Base-by-base conservation (phyloP, 768 basidiomycete genomes). In the Tephrocybe sp. region DNA sequence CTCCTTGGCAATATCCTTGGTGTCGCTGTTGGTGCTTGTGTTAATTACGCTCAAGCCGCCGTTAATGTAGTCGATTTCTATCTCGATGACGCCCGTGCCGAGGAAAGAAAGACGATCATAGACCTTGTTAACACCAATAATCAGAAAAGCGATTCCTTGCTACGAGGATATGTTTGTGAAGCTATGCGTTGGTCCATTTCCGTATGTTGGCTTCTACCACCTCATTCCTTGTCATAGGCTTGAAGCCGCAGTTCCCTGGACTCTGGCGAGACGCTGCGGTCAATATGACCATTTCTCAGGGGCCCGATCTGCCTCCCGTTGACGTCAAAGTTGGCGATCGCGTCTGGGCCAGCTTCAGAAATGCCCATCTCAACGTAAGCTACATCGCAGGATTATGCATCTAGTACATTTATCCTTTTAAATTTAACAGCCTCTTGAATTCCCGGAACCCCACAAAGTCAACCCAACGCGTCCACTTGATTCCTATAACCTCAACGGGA, bases 61-160 rank as follows among this genome's bases (percentile, higher is more conserved):
- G 68, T 73, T 6, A 67, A 77, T 33, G 70, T 80, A 15, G 60
- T 83, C 39, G 73, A 82, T 54, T 80, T 81, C 62, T 82, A 78
- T 61, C 60, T 83, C 21, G 71, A 73, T 31, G 72, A 73, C 29
- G 60, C 57, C 18, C 68, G 66, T 12, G 65, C 64, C 8, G 61
- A 61, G 42, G 75, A 80, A 51, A 62, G 67, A 7, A 65, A 58
- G 0, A 68, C 72, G 15, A 72, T 80, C 23, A 37, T 70, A 21
- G 52, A 63, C 36, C 64, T 79, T 0, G 61, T 68, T 5, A 57
- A 65, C 59, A 61, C 27, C 37, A 61, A 60, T 5, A 70, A 72
- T 50, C 40, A 55, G 4, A 54, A 63, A 22, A 69, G 69, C 45
- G 59, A 57, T 5, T 64, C 70, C 29, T 47, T 72, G 19, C 57